Evolutionary conservation across 2,329 filamentous ascomycete genomes (phyloP).

Genomic region (Myotisia sp.): DNA sequence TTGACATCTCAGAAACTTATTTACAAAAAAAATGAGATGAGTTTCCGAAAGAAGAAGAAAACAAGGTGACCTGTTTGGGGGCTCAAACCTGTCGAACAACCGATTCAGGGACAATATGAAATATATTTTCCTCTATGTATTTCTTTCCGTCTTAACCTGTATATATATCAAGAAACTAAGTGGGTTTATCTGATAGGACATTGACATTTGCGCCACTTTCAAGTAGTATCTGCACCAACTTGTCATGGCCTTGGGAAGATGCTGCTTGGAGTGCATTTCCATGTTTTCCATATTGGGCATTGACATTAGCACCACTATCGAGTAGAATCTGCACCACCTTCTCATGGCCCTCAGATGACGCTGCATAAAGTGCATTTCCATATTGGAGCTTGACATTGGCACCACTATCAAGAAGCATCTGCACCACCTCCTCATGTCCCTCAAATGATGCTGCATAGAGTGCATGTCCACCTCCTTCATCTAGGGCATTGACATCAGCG

Average conservation of each 20-base stretch:
- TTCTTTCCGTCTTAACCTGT: no score
- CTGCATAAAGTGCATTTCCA: constrained; percentile 4
- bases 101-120: no score
- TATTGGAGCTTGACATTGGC: constrained; percentile 12
- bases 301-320: constrained; percentile 1
- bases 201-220: constrained; percentile 2
- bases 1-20: no score
- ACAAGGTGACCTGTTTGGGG: no score
- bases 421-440: constrained; percentile 7
- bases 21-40: no score
- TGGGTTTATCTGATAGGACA: no score
- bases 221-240: constrained; percentile 4
- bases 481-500: constrained; percentile 4
- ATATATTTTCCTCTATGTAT: no score
- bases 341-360: constrained; percentile 1
- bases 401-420: constrained; percentile 10
- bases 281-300: neutral
- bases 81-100: no score
- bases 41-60: no score
- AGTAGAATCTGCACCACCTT: constrained; percentile 2
- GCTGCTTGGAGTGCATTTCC: constrained; percentile 5
- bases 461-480: neutral
- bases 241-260: neutral
- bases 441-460: constrained; percentile 3
- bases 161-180: no score